A percentile compares a stretch with the other conserved stretches of the same genome.
These are phyloP conservation scores for Gymnopus androsaceus DNA, from an alignment of 1,284 basidiomycete species.

Conservation along the genomic window DNA sequence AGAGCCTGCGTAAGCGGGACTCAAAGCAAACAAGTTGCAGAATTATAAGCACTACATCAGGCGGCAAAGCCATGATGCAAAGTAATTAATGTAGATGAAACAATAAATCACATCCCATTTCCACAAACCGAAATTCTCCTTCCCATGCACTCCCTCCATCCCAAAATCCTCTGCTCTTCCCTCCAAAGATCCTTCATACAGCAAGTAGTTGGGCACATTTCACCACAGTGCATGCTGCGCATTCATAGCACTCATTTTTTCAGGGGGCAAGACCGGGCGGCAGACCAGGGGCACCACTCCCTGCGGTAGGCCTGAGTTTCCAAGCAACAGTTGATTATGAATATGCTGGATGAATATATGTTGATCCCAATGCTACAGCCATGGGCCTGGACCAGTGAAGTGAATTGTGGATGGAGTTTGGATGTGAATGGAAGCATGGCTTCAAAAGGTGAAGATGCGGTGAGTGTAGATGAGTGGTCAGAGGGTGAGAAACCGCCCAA, in stretches of 20 bases:
- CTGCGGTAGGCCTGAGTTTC: not conserved
- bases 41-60: no score
- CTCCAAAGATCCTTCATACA: not conserved
- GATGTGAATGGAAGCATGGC: not conserved
- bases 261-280: not conserved
- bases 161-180: no score
- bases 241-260: not conserved
- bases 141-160: no score
- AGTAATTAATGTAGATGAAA: no score
- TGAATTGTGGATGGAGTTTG: not conserved
- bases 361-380: not conserved
- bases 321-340: not conserved
- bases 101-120: no score
- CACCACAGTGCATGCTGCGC: not conserved
- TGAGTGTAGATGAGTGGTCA: not conserved
- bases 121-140: no score
- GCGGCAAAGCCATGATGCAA: no score
- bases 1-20: no score
- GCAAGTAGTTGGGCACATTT: not conserved
- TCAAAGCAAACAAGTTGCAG: no score
- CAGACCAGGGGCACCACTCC: no score
- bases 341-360: not conserved
- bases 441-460: not conserved
- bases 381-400: not conserved
- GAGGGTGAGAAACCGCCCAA: not conserved